A percentile compares a stretch with the other conserved stretches of the same genome.
phyloP scores from a whole-genome alignment of 495 filamentous ascomycete species.

The Darksidea phi region DNA sequence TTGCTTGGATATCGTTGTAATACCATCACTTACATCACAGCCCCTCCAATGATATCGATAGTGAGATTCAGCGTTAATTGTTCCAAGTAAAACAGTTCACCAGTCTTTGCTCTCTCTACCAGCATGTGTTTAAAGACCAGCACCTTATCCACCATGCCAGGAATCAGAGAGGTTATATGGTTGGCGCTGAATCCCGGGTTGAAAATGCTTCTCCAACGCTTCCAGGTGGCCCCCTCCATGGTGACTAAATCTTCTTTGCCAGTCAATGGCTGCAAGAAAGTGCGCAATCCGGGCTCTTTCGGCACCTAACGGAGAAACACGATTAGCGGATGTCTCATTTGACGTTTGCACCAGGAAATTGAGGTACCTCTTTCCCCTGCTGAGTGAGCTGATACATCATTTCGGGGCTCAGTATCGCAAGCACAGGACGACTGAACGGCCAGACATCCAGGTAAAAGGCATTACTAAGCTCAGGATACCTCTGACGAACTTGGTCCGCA shows the following conservation, averaged over 20 bases:
- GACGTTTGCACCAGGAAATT: too few species aligned
- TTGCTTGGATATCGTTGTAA: too few species aligned
- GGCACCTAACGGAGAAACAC: not conserved
- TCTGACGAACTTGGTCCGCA: too few species aligned
- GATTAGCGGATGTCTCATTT: too few species aligned
- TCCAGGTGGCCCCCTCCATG: constrained; percentile 37
- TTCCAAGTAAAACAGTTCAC: constrained; percentile 39
- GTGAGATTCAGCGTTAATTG: constrained; percentile 32
- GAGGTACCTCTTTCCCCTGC: too few species aligned
- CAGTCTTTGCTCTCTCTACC: constrained; percentile 16
- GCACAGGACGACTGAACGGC: not conserved
- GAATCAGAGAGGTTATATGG: constrained; percentile 40
- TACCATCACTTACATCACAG: constrained; percentile 18
- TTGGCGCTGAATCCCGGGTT: constrained; percentile 39
- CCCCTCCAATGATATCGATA: constrained; percentile 34
- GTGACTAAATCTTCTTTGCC: not conserved
- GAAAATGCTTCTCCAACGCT: constrained; percentile 40
- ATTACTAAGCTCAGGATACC: too few species aligned
- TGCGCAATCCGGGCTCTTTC: not conserved
- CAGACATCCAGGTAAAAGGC: constrained; percentile 13
- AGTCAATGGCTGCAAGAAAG: constrained; percentile 6
- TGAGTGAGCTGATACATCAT: not conserved
- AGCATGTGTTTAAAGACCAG: constrained; percentile 36
- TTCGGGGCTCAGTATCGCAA: not conserved
- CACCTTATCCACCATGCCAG: constrained; percentile 40